These are phyloP conservation scores for Thraustochytrium sp. DNA, from an alignment of 352 stramenopile species.

Conservation along the genomic window DNA sequence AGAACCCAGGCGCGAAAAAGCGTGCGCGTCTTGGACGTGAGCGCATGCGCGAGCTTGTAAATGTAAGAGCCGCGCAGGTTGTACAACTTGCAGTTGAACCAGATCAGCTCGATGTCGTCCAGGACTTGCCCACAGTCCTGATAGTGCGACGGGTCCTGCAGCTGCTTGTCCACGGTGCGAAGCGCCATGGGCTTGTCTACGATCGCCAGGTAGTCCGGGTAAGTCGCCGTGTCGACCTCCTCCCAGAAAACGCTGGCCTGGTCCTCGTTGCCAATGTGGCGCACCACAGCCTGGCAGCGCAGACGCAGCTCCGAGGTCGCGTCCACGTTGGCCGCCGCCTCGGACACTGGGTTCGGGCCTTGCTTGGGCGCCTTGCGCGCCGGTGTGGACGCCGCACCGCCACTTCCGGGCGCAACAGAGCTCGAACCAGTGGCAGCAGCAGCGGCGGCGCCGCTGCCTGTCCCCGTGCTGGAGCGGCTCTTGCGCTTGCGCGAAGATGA, in stretches of 20 bases:
- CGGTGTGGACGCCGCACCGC: no score
- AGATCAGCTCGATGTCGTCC: slow-evolving; percentile 30
- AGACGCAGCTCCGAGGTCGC: background rate
- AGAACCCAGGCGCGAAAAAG: slow-evolving; percentile 21
- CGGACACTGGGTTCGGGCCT: background rate
- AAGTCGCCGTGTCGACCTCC: slow-evolving; percentile 5
- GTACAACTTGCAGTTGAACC: slow-evolving; percentile 39
- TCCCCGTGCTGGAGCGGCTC: background rate
- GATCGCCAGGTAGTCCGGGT: slow-evolving; percentile 4
- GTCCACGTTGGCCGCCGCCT: background rate
- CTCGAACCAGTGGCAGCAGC: no score
- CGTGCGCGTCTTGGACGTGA: background rate
- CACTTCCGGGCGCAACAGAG: no score
- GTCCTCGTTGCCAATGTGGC: background rate
- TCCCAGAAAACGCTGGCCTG: slow-evolving; percentile 33
- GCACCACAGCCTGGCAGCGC: slow-evolving; percentile 19
- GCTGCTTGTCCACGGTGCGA: background rate
- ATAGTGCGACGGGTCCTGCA: background rate
- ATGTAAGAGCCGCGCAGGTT: slow-evolving; percentile 33
- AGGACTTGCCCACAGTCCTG: slow-evolving; percentile 8
- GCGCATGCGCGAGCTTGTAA: background rate
- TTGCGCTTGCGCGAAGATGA: background rate
- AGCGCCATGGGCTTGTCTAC: slow-evolving; percentile 38
- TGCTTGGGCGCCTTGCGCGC: background rate
- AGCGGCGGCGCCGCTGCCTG: background rate